Base-by-base conservation (phyloP, 1,284 basidiomycete genomes). In the Cryptococcus sp. region DNA sequence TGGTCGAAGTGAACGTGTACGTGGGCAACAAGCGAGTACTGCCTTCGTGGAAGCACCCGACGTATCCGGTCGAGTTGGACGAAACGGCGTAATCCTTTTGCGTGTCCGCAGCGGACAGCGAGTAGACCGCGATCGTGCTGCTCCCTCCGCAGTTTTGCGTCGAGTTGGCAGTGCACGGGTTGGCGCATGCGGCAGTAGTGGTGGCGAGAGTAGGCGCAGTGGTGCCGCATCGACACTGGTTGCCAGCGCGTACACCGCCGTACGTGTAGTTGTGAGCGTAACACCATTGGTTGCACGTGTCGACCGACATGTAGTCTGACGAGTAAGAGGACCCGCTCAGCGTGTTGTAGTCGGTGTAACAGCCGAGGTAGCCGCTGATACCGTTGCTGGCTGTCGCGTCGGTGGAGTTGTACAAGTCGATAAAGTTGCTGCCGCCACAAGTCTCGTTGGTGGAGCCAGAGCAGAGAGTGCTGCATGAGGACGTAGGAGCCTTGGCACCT, bases 221-320 rank as follows among this genome's bases (percentile, higher is more conserved):
- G 54, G 58, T 63, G n/a, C 62, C 66, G 49, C 70, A 71, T 46
- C 57, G 55, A 50, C 69, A 71, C 13, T 54, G 54, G 46, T 61
- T 62, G 13, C 69, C 69, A 46, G 59, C 54, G 47, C 58, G 49
- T 41, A 60, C 45, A 60, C 66, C 70, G 17, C 65, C 64, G 23
- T 64, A 64, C 20, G 56, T 50, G 47, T 57, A 61, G 35, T 57
- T 55, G 50, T 59, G 48, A 6, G 61, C 59, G n/a, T 57, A 53
- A 54, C 68, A 66, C 50, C 58, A 62, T 13, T 50, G 50, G 10
- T 54, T 55, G 52, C 66, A 66, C 35, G 53, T 54, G 47, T 65
- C 55, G 42, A 56, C 61, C 16, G 61, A 58, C 62, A 66, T 65
- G 46, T 45, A 56, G 17, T 61, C 53, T 47, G 53, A 55, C 45